Conservation (phyloP, 352 stramenopile genomes). For the Phytophthora ohioensis region DNA sequence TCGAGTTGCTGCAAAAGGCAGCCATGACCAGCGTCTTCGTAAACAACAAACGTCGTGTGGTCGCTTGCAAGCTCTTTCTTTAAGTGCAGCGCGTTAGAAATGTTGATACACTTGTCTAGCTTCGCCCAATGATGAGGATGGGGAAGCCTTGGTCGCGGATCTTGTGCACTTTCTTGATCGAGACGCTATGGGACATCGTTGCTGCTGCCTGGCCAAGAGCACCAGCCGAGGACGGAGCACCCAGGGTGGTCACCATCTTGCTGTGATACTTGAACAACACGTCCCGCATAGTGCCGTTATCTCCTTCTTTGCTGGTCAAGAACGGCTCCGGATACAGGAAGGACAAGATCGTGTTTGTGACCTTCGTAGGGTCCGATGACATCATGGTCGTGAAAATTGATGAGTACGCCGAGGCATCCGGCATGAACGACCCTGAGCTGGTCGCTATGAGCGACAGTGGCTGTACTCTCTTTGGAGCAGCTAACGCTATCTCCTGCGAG, state of each 20-base stretch:
- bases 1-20: constrained; percentile 53
- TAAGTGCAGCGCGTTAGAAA: constrained; percentile 41
- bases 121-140: constrained; percentile 50
- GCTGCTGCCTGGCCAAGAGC: constrained; percentile 39
- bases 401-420: constrained; percentile 19
- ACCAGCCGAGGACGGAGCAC: constrained; percentile 13
- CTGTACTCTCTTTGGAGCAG: constrained; percentile 51
- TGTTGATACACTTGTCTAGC: constrained; percentile 43
- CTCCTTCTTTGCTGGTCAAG: constrained; percentile 40
- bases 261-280: constrained; percentile 54
- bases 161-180: constrained; percentile 38
- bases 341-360: constrained; percentile 55
- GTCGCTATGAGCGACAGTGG: constrained; percentile 72
- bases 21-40: constrained; percentile 49
- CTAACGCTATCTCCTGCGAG: constrained; percentile 30
- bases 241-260: constrained; percentile 24
- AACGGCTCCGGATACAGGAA: constrained; percentile 62
- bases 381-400: constrained; percentile 49
- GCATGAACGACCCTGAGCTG: constrained; percentile 54
- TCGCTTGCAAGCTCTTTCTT: constrained; percentile 36
- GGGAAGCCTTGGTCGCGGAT: constrained; percentile 52
- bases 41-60: constrained; percentile 48
- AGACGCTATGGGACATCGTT: constrained; percentile 37
- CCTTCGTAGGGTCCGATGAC: constrained; percentile 39
- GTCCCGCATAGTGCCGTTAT: constrained; percentile 41